These are phyloP conservation scores for Tolypocladium pustulatum DNA, from an alignment of 2,329 filamentous ascomycete genomes.

Conservation along the genomic window DNA sequence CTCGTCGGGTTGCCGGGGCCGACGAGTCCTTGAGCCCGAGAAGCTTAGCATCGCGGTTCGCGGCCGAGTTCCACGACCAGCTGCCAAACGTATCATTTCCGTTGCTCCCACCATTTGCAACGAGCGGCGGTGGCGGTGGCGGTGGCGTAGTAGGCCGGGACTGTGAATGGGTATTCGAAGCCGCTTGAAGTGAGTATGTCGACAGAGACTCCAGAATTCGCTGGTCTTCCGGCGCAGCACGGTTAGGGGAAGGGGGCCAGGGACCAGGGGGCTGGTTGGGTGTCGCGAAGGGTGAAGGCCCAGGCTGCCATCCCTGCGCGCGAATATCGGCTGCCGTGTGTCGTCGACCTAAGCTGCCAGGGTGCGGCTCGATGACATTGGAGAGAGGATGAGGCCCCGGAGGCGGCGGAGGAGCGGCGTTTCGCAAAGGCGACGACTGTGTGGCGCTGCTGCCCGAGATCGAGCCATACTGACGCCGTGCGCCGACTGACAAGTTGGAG, in stretches of 20 bases:
- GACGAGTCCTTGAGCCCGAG: slow-evolving; percentile 44
- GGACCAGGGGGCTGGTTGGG: slow-evolving; percentile 43
- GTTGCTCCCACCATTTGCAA: slow-evolving; percentile 30
- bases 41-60: slow-evolving; percentile 37
- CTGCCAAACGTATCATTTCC: slow-evolving; percentile 36
- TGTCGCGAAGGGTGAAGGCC: slow-evolving; percentile 50
- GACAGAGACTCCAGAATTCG: slow-evolving; percentile 47
- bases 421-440: slow-evolving; percentile 65
- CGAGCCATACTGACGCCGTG: slow-evolving; percentile 74
- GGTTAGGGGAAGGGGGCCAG: slow-evolving; percentile 46
- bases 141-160: slow-evolving; percentile 46
- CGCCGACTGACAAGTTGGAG: slow-evolving; percentile 68
- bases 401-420: slow-evolving; percentile 54
- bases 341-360: slow-evolving; percentile 63
- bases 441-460: slow-evolving; percentile 62
- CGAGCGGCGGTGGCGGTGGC: slow-evolving; percentile 33
- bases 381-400: slow-evolving; percentile 55
- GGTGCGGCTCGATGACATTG: slow-evolving; percentile 49
- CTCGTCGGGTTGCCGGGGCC: slow-evolving; percentile 43
- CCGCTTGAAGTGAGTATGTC: slow-evolving; percentile 38
- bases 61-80: slow-evolving; percentile 46
- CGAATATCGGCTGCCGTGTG: slow-evolving; percentile 96
- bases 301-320: slow-evolving; percentile 65
- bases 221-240: slow-evolving; percentile 39
- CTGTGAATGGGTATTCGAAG: slow-evolving; percentile 30